Conservation (phyloP, 495 filamentous ascomycete species). For the Neurospora sp. region DNA sequence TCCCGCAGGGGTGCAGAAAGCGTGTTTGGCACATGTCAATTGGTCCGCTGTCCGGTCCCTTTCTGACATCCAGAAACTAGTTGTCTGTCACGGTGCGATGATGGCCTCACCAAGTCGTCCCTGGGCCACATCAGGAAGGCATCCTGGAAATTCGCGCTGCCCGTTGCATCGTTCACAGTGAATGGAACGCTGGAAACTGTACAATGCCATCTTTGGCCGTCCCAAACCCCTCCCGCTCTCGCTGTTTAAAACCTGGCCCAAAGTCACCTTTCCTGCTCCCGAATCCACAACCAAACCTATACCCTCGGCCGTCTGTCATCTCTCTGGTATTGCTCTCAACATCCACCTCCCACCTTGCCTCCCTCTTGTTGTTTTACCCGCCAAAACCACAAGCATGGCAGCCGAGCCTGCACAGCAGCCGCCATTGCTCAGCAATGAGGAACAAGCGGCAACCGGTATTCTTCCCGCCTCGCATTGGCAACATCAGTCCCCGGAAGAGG, state of each 20-base stretch:
- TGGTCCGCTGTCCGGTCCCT: background rate
- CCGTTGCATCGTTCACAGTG: background rate
- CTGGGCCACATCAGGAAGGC: background rate
- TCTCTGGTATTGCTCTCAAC: too few species aligned
- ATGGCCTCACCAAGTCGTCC: background rate
- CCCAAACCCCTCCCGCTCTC: background rate
- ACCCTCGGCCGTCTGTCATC: background rate
- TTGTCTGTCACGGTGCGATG: background rate
- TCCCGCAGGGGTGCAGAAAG: background rate
- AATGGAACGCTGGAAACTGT: background rate
- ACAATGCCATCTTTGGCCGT: background rate
- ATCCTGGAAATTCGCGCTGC: background rate
- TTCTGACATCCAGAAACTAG: background rate
- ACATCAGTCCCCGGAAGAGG: background rate
- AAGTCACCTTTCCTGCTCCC: background rate
- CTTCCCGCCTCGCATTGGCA: conserved; percentile 1
- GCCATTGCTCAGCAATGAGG: background rate
- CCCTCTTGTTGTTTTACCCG: background rate
- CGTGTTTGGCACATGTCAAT: background rate
- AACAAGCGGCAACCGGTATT: background rate
- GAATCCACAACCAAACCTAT: background rate
- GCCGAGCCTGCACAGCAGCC: background rate
- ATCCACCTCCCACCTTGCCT: background rate
- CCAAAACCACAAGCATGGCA: background rate
- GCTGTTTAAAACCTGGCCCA: background rate